Evolutionary conservation across 176 grass and related monocot species (phyloP).

Genomic region (Luzula sylvatica): DNA sequence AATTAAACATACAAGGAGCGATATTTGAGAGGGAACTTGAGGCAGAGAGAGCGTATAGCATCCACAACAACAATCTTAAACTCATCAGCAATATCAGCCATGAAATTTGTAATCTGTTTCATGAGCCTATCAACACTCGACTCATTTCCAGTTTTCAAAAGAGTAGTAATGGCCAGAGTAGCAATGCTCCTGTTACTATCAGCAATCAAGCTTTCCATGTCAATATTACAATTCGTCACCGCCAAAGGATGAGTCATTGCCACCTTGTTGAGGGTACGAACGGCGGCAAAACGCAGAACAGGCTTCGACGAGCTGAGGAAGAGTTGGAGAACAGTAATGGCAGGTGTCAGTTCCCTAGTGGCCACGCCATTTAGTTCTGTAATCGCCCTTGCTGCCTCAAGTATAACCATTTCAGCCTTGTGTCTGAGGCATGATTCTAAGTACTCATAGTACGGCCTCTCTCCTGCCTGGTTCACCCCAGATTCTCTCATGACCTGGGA

Average conservation of each 20-base stretch:
- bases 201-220: slow-evolving; percentile 98
- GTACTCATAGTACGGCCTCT: slow-evolving; percentile 93
- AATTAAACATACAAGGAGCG: slow-evolving; percentile 69
- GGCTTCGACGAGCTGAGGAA: slow-evolving; percentile 99
- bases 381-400: slow-evolving; percentile 93
- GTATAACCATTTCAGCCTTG: slow-evolving; percentile 97
- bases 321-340: slow-evolving; percentile 87
- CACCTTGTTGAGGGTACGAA: slow-evolving; percentile 97
- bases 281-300: slow-evolving; percentile 90
- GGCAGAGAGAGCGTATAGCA: slow-evolving; percentile 91
- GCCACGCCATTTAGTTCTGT: slow-evolving; percentile 95
- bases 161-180: slow-evolving; percentile 92
- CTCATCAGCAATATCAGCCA: slow-evolving; percentile 97
- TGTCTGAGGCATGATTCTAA: slow-evolving; percentile 88
- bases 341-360: slow-evolving; percentile 85
- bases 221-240: slow-evolving; percentile 97
- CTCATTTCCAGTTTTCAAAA: slow-evolving; percentile 96
- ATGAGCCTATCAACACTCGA: slow-evolving; percentile 97
- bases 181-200: slow-evolving; percentile 98
- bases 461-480: slow-evolving; percentile 59
- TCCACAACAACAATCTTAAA: slow-evolving; percentile 99
- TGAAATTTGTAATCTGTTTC: slow-evolving; percentile 99
- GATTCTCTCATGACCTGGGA: slow-evolving; percentile 91
- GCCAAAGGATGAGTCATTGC: slow-evolving; percentile 91
- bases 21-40: slow-evolving; percentile 98